Evolutionary conservation across 2,329 filamentous ascomycete species (phyloP).

Genomic region (Penicillium sp.): DNA sequence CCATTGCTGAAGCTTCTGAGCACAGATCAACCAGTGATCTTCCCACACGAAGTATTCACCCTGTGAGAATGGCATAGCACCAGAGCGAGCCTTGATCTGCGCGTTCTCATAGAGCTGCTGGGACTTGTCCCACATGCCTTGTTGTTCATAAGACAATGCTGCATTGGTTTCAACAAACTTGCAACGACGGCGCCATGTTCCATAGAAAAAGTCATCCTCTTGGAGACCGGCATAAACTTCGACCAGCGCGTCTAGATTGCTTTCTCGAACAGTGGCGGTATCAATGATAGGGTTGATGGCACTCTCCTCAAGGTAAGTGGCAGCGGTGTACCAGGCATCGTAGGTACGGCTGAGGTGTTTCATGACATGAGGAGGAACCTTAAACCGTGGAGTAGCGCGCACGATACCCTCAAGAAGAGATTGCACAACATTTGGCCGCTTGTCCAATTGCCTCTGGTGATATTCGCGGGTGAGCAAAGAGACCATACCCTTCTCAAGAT

Average conservation of each 20-base stretch:
- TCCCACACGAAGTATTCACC: conserved; percentile 99
- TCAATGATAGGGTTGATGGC: conserved; percentile 82
- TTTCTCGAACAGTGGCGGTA: conserved; percentile 80
- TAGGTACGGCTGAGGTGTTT: conserved; percentile 94
- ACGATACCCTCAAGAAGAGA: conserved; percentile 86
- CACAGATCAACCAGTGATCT: conserved; percentile 97
- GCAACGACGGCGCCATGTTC: conserved; percentile 90
- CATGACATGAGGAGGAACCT: conserved; percentile 90
- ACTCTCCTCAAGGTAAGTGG: conserved; percentile 84
- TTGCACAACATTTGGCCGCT: conserved; percentile 91
- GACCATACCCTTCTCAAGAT: conserved; percentile 90
- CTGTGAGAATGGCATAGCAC: conserved; percentile 92
- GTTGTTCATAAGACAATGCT: conserved; percentile 95
- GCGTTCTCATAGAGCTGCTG: conserved; percentile 95
- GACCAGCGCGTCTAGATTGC: conserved; percentile 91
- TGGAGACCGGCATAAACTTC: conserved; percentile 87
- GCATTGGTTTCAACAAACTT: conserved; percentile 98
- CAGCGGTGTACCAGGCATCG: conserved; percentile 94
- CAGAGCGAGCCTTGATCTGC: conserved; percentile 94
- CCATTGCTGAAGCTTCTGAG: conserved; percentile 98
- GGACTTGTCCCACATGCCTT: conserved; percentile 98
- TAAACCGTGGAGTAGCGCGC: conserved; percentile 79
- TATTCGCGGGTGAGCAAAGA: conserved; percentile 90
- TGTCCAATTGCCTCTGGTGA: conserved; percentile 89
- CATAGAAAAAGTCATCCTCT: conserved; percentile 96